Evolutionary conservation across 805 yeast species (phyloP).

Genomic region (Myxozyma nipponensis): DNA sequence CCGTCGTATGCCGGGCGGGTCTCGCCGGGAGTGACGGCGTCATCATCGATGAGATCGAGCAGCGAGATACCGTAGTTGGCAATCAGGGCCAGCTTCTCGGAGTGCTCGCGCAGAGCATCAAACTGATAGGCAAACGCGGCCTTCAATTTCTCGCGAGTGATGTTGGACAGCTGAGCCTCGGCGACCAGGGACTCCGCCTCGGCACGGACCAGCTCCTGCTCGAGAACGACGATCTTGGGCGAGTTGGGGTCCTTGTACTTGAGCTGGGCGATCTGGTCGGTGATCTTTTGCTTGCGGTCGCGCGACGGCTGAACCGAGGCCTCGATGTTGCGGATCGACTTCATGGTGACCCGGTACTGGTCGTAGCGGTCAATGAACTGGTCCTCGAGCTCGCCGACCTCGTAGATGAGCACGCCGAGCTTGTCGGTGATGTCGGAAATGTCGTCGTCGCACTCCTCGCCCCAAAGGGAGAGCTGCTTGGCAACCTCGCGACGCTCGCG

Average conservation of each 20-base stretch:
- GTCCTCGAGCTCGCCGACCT: constrained; percentile 97
- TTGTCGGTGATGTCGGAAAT: constrained; percentile 96
- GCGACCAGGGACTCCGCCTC: constrained; percentile 99
- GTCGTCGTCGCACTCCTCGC: constrained; percentile 96
- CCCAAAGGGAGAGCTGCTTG: constrained; percentile 95
- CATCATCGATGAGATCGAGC: constrained; percentile 90
- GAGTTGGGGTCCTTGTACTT: constrained; percentile 98
- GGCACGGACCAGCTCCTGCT: constrained; percentile 97
- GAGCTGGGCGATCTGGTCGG: constrained; percentile 95
- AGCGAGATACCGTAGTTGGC: constrained; percentile 99
- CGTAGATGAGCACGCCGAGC: constrained; percentile 91
- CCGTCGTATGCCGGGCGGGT: constrained; percentile 98
- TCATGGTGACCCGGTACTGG: constrained; percentile 93
- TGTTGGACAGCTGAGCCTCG: constrained; percentile 96
- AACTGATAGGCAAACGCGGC: constrained; percentile 96
- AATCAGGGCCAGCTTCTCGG: constrained; percentile 93
- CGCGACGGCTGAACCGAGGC: constrained; percentile 97
- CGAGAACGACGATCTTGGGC: constrained; percentile 90
- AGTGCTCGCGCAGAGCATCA: constrained; percentile 88
- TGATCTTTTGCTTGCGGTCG: constrained; percentile 95
- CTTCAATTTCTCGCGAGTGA: constrained; percentile 96
- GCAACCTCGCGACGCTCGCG: constrained; percentile 95
- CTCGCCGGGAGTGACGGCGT: constrained; percentile 99
- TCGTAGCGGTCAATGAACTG: constrained; percentile 97
- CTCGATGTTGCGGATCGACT: constrained; percentile 93